Evolutionary conservation across 2,329 filamentous ascomycete species (phyloP).

Genomic region (Botrytis byssoidea): DNA sequence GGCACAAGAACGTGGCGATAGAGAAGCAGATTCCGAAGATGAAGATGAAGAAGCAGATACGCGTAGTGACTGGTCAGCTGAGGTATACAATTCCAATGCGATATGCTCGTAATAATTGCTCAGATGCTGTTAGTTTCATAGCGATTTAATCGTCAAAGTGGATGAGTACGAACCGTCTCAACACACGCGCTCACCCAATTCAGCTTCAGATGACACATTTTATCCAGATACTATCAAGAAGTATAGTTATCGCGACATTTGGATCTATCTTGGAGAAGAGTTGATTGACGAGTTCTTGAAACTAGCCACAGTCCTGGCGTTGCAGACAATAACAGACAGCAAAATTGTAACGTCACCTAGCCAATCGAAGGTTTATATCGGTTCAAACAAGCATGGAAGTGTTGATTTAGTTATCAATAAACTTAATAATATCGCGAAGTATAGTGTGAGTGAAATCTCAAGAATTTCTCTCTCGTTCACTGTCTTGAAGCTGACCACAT

Average conservation of each 20-base stretch:
- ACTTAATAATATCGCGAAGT: conserved; percentile 32
- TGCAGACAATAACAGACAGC: conserved; percentile 30
- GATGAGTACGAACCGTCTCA: conserved; percentile 1
- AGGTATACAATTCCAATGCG: neutral
- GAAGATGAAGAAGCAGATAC: conserved; percentile 6
- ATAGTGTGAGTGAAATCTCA: conserved; percentile 26
- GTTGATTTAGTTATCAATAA: conserved; percentile 28
- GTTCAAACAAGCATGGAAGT: conserved; percentile 21
- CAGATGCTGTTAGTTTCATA: conserved; percentile 8
- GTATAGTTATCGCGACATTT: neutral
- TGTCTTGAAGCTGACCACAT: neutral
- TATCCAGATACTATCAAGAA: conserved; percentile 8
- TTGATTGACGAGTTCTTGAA: conserved; percentile 3
- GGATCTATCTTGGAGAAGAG: neutral
- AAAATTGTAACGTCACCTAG: conserved; percentile 27
- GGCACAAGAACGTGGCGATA: conserved; percentile 1
- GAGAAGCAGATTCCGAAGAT: neutral
- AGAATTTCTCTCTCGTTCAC: neutral
- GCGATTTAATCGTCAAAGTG: conserved; percentile 14
- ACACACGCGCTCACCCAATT: conserved; percentile 21
- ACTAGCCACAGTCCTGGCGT: neutral
- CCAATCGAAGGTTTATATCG: conserved; percentile 28
- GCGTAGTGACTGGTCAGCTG: neutral
- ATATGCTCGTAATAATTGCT: neutral
- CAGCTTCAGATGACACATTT: conserved; percentile 16